Conservation (phyloP, 352 stramenopile species). For the Phytophthora boehmeriae region DNA sequence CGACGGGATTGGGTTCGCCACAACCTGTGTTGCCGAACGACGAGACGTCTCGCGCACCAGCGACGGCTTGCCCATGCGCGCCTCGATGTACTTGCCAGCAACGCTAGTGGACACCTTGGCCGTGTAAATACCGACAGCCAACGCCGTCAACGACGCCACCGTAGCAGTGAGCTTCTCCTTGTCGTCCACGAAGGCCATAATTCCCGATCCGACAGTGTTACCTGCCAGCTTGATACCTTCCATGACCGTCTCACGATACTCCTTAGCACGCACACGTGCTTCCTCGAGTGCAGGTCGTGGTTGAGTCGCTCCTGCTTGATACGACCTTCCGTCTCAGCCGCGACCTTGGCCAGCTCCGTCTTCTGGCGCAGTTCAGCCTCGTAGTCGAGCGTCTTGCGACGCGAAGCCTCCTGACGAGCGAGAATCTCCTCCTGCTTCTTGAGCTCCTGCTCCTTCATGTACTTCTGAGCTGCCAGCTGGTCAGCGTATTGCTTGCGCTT, state of each 20-base stretch:
- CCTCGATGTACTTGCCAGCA: slow-evolving; percentile 95
- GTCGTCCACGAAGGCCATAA: slow-evolving; percentile 95
- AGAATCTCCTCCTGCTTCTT: slow-evolving; percentile 99
- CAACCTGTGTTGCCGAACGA: slow-evolving; percentile 82
- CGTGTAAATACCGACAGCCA: slow-evolving; percentile 97
- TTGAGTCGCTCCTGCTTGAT: slow-evolving; percentile 98
- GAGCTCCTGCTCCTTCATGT: slow-evolving; percentile 95
- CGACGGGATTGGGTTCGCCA: slow-evolving; percentile 85
- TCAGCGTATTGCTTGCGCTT: slow-evolving; percentile 99
- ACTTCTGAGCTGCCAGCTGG: slow-evolving; percentile 96
- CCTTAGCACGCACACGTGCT: slow-evolving; percentile 91
- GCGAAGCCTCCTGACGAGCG: slow-evolving; percentile 94
- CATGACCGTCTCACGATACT: slow-evolving; percentile 94
- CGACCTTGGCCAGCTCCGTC: slow-evolving; percentile 96
- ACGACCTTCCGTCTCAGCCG: slow-evolving; percentile 94
- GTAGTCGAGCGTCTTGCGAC: slow-evolving; percentile 97
- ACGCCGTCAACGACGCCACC: slow-evolving; percentile 92
- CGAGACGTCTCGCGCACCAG: slow-evolving; percentile 98
- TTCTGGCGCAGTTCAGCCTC: slow-evolving; percentile 95
- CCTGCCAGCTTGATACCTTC: slow-evolving; percentile 96
- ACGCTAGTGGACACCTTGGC: slow-evolving; percentile 94
- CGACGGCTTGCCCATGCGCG: slow-evolving; percentile 95
- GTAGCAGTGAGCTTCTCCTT: slow-evolving; percentile 96
- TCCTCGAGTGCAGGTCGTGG: slow-evolving; percentile 98
- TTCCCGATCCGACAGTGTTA: slow-evolving; percentile 92